Evolutionary conservation across 164 flowering plant genomes (phyloP).

Genomic region (Sedum album): DNA sequence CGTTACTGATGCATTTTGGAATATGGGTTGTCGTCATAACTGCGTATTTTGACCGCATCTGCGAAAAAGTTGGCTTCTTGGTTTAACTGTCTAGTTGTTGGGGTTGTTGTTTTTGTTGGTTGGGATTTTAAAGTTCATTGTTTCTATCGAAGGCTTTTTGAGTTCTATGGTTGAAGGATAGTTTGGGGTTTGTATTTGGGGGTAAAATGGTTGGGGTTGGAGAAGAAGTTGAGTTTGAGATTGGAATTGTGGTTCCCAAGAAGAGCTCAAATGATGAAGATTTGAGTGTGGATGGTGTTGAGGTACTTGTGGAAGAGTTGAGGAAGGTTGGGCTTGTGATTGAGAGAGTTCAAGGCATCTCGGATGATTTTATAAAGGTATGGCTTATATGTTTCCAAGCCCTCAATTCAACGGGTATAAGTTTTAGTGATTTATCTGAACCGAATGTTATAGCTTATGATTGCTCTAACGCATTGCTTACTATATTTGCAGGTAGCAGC

Average conservation of each 20-base stretch:
- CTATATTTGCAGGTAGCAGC: background rate
- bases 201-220: constrained; percentile 36
- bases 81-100: constrained; percentile 1
- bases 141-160: background rate
- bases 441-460: background rate
- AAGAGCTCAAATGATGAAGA: constrained; percentile 22
- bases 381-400: background rate
- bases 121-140: background rate
- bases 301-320: constrained; percentile 58
- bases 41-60: background rate
- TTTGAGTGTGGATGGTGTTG: constrained; percentile 37
- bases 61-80: background rate
- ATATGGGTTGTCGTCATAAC: background rate
- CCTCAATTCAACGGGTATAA: too few relatives aligned
- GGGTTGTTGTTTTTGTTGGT: background rate
- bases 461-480: background rate
- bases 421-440: too few relatives aligned
- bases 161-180: background rate
- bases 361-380: constrained; percentile 83
- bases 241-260: constrained; percentile 65
- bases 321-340: constrained; percentile 52
- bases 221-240: constrained; percentile 47
- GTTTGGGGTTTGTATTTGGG: background rate
- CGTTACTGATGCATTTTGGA: background rate
- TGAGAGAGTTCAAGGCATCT: constrained; percentile 58